These are phyloP conservation scores for Nitzschia sp. DNA, from an alignment of 108 stramenopile genomes.

Conservation along the genomic window DNA sequence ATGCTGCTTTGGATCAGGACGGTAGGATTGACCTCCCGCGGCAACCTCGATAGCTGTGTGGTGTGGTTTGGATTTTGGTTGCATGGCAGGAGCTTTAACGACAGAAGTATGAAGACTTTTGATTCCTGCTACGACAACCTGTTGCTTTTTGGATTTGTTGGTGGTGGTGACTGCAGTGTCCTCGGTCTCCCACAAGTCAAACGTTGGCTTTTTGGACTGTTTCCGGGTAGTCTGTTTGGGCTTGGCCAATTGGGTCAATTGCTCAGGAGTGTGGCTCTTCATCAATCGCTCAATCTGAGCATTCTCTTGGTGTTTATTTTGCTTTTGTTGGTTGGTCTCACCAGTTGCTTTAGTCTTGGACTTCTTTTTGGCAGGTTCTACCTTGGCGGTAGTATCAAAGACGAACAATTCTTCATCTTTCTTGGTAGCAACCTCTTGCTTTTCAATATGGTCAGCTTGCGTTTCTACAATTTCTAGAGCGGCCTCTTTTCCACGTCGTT, in stretches of 20 bases:
- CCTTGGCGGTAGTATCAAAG: conserved; percentile 57
- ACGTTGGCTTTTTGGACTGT: conserved; percentile 34
- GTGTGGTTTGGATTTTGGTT: conserved; percentile 20
- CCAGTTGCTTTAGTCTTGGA: conserved; percentile 18
- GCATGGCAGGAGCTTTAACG: conserved; percentile 10
- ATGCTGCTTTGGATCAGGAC: conserved; percentile 70
- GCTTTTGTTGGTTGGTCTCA: conserved; percentile 21
- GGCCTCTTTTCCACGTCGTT: conserved; percentile 56
- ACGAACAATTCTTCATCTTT: conserved; percentile 76
- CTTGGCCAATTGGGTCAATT: conserved; percentile 42
- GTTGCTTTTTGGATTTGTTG: conserved; percentile 24
- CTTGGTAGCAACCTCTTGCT: conserved; percentile 40
- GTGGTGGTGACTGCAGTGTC: conserved; percentile 16
- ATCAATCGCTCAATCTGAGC: conserved; percentile 54
- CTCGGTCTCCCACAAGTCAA: conserved; percentile 74
- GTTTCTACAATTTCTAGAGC: conserved; percentile 51
- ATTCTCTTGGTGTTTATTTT: conserved; percentile 49
- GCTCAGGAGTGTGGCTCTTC: conserved; percentile 38
- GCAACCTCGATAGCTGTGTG: conserved; percentile 68
- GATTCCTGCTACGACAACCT: conserved; percentile 26
- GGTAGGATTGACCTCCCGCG: conserved; percentile 79
- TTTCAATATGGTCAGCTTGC: conserved; percentile 46
- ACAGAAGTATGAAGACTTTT: conserved; percentile 8
- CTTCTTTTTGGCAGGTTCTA: conserved; percentile 29
- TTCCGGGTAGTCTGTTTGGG: conserved; percentile 16